Percentiles rank a stretch among this genome's conserved stretches.
These are phyloP conservation scores for Yamadazyma philogaea DNA, from an alignment of 805 yeast genomes.

Conservation along the genomic window DNA sequence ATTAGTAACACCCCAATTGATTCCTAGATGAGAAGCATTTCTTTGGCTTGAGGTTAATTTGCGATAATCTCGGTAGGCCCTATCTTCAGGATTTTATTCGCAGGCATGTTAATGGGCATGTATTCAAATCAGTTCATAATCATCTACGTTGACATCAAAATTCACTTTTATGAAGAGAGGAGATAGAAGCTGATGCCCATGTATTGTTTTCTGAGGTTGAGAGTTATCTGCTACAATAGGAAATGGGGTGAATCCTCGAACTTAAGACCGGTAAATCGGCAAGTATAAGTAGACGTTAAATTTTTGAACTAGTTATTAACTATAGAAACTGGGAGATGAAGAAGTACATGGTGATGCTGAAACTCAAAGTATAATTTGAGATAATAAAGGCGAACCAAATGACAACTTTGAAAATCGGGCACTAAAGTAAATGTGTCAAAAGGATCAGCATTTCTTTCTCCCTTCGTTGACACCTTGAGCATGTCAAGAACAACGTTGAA, in stretches of 20 bases:
- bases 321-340: slow-evolving; percentile 30
- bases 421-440: slow-evolving; percentile 27
- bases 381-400: slow-evolving; percentile 29
- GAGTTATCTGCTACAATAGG: no score
- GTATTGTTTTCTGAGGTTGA: no score
- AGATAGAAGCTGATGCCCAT: neutral
- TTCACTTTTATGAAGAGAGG: neutral
- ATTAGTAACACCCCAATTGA: no score
- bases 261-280: no score
- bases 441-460: neutral
- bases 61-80: no score
- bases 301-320: neutral
- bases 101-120: no score
- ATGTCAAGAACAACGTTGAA: slow-evolving; percentile 1
- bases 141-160: neutral
- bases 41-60: no score
- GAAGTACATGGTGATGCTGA: slow-evolving; percentile 20
- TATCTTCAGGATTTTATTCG: no score
- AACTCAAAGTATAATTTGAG: slow-evolving; percentile 18
- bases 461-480: neutral
- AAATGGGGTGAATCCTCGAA: no score
- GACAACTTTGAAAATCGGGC: slow-evolving; percentile 38
- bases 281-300: no score
- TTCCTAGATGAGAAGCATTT: no score
- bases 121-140: neutral